Conservation (phyloP, 768 basidiomycete species). For the Amanita pseudoporphyria region DNA sequence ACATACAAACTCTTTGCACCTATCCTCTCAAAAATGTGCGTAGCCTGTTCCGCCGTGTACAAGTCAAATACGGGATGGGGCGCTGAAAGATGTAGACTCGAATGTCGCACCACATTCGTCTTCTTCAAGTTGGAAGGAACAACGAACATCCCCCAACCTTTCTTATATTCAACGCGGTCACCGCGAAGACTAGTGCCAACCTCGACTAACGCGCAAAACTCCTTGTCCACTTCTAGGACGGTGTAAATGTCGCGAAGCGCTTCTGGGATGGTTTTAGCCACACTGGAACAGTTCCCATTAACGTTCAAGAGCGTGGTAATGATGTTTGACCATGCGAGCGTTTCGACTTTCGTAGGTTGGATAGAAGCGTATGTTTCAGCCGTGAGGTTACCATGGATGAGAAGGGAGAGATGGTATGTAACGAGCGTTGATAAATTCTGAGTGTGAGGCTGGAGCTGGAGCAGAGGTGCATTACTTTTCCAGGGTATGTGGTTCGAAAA, state of each 20-base stretch:
- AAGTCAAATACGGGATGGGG: constrained; percentile 35
- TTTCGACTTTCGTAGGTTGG: not conserved
- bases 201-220: constrained; percentile 5
- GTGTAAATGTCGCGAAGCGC: not conserved
- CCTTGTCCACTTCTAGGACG: not conserved
- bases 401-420: not conserved
- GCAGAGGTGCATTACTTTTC: too few species aligned
- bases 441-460: too few species aligned
- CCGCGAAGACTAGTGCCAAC: not conserved
- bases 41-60: constrained; percentile 30
- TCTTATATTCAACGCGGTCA: not conserved
- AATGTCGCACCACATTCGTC: not conserved
- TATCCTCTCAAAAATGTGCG: constrained; percentile 26
- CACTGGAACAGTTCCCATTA: not conserved
- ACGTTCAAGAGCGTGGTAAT: not conserved
- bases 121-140: not conserved
- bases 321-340: not conserved
- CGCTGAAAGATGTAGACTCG: constrained; percentile 29
- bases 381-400: not conserved
- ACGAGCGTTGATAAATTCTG: not conserved
- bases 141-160: constrained; percentile 5
- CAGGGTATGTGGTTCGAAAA: too few species aligned
- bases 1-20: constrained; percentile 33
- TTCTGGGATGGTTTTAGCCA: not conserved
- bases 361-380: not conserved